These are phyloP conservation scores for Flaveria brownii DNA, from an alignment of 129 eudicot genomes.

Conservation along the genomic window DNA sequence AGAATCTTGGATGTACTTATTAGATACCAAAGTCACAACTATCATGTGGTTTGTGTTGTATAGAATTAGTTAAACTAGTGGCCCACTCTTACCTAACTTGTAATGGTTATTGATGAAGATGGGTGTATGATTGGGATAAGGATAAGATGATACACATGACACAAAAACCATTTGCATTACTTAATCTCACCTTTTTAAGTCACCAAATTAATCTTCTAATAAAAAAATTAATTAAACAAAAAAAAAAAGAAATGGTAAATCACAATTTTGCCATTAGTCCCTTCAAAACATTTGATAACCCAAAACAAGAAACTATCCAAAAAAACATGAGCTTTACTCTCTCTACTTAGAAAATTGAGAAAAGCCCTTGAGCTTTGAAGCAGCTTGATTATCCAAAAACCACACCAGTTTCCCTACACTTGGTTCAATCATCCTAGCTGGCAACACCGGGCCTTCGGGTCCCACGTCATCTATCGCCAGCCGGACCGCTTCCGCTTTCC, in stretches of 20 bases:
- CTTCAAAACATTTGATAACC: slow-evolving; percentile 31
- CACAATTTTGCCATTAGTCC: slow-evolving; percentile 37
- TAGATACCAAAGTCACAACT: neutral
- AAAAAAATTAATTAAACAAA: neutral
- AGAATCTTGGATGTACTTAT: no score
- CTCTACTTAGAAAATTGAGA: slow-evolving; percentile 48
- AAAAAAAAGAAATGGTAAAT: slow-evolving; percentile 16
- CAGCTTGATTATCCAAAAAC: slow-evolving; percentile 82
- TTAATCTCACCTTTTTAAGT: neutral
- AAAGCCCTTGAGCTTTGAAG: slow-evolving; percentile 59
- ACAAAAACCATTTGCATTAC: slow-evolving; percentile 9
- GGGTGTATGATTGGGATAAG: neutral
- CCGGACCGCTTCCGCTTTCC: slow-evolving; percentile 68
- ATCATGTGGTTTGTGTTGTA: slow-evolving; percentile 9
- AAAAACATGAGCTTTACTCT: neutral
- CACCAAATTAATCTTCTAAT: slow-evolving; percentile 15
- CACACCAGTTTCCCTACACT: slow-evolving; percentile 70
- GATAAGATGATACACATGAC: slow-evolving; percentile 7
- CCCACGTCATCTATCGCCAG: slow-evolving; percentile 56
- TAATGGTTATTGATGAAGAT: slow-evolving; percentile 13
- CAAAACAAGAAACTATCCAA: slow-evolving; percentile 17
- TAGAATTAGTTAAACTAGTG: slow-evolving; percentile 10
- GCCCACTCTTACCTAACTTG: slow-evolving; percentile 15
- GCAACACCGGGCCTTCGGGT: slow-evolving; percentile 50
- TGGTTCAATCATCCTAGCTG: slow-evolving; percentile 81